A percentile compares a stretch with the other conserved stretches of the same genome.
Conservation (phyloP, 805 yeast species). For the Metschnikowia lunata region DNA sequence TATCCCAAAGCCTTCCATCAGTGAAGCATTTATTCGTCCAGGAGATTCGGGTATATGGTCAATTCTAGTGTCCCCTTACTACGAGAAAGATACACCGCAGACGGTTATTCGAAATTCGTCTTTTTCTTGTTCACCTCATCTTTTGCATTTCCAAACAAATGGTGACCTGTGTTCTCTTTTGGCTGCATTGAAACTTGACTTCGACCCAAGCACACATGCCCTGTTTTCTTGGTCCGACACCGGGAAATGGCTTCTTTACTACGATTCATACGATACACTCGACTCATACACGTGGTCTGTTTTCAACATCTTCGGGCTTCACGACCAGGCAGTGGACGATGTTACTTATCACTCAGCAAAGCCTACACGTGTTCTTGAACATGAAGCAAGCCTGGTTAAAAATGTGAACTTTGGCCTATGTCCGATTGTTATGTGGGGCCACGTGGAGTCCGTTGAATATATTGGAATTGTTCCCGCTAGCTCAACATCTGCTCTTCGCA, state of each 20-base stretch:
- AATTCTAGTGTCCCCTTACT: slow-evolving; percentile 24
- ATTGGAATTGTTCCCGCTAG: slow-evolving; percentile 3
- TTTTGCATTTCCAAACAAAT: slow-evolving; percentile 28
- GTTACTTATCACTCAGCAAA: slow-evolving; percentile 7
- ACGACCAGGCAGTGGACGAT: slow-evolving; percentile 2
- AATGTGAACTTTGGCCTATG: not conserved
- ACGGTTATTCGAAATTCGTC: slow-evolving; percentile 6
- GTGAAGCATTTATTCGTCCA: slow-evolving; percentile 18
- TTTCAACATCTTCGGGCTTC: slow-evolving; percentile 26
- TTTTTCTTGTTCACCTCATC: slow-evolving; percentile 3
- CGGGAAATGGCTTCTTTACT: slow-evolving; percentile 33
- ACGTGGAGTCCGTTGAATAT: slow-evolving; percentile 1
- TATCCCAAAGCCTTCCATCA: slow-evolving; percentile 29
- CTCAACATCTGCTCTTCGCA: not conserved
- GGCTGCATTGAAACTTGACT: slow-evolving; percentile 20
- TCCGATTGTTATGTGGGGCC: slow-evolving; percentile 4
- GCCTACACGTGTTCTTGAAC: slow-evolving; percentile 1
- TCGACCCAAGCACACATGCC: slow-evolving; percentile 12
- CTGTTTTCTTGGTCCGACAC: slow-evolving; percentile 28
- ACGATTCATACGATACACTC: slow-evolving; percentile 21
- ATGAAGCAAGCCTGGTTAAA: not conserved
- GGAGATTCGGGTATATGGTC: slow-evolving; percentile 28
- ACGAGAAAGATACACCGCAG: slow-evolving; percentile 10
- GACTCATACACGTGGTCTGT: slow-evolving; percentile 28
- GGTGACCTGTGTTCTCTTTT: slow-evolving; percentile 29